phyloP scores from a whole-genome alignment of 2,329 filamentous ascomycete genomes.

The Trichoderma koningiopsis region DNA sequence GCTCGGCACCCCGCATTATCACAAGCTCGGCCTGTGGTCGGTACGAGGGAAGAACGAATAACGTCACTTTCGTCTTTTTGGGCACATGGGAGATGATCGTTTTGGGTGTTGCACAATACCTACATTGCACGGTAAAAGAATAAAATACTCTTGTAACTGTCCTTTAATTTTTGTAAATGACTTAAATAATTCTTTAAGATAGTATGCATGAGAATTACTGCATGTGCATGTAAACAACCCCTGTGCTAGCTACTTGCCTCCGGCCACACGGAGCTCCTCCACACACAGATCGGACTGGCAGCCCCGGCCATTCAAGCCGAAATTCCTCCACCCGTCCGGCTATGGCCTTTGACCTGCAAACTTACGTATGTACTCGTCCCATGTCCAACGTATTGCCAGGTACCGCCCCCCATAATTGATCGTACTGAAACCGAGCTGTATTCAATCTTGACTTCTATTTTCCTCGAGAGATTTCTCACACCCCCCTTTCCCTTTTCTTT shows the following conservation, averaged over 20 bases:
- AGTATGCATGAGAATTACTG: neutral
- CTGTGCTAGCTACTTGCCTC: neutral
- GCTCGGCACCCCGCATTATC: conserved; percentile 53
- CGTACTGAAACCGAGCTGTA: neutral
- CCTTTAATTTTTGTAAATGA: too few species aligned
- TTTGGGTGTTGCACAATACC: neutral
- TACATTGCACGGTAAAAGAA: too few species aligned
- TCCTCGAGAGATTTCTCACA: neutral
- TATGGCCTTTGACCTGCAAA: neutral
- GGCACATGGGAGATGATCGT: neutral
- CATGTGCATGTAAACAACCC: neutral
- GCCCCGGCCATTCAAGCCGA: conserved; percentile 17
- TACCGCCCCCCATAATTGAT: neutral
- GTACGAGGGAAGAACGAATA: conserved; percentile 38
- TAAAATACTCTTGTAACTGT: too few species aligned
- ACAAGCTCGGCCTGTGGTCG: conserved; percentile 59
- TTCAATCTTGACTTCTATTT: too few species aligned
- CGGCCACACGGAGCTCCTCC: conserved; percentile 26
- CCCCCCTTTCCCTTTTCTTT: neutral
- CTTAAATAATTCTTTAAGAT: neutral
- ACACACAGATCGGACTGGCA: conserved; percentile 13
- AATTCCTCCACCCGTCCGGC: conserved; percentile 26
- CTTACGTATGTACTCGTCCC: neutral
- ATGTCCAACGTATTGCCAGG: neutral
- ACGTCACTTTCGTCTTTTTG: conserved; percentile 32